A percentile compares a stretch with the other conserved stretches of the same genome.
These are phyloP conservation scores for Pythium apleroticum DNA, from an alignment of 352 stramenopile species.

Conservation along the genomic window DNA sequence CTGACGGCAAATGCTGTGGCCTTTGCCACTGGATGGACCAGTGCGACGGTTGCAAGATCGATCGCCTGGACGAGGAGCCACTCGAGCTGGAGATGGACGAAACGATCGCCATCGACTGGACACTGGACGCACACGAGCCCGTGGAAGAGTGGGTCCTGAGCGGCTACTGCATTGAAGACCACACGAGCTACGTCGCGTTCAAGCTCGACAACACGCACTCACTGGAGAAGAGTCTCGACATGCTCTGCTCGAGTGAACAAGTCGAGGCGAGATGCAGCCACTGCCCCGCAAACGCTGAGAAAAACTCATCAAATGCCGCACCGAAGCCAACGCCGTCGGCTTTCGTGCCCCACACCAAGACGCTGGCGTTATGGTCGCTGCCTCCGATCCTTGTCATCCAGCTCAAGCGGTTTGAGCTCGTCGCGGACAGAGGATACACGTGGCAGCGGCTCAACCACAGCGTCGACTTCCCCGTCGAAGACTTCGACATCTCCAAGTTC, in stretches of 20 bases:
- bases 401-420: constrained; percentile 63
- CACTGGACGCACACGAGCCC: constrained; percentile 22
- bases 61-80: constrained; percentile 28
- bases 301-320: neutral
- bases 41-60: constrained; percentile 55
- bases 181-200: constrained; percentile 42
- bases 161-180: constrained; percentile 29
- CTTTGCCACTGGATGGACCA: constrained; percentile 53
- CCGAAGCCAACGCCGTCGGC: constrained; percentile 29
- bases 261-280: constrained; percentile 45
- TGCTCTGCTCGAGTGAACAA: constrained; percentile 45
- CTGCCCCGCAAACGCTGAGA: constrained; percentile 51
- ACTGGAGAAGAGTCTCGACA: constrained; percentile 43
- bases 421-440: constrained; percentile 60
- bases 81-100: constrained; percentile 46
- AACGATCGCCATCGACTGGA: constrained; percentile 72
- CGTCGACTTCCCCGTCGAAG: constrained; percentile 91
- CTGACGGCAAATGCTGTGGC: constrained; percentile 44
- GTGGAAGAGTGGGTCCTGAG: constrained; percentile 28
- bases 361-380: constrained; percentile 49
- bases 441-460: constrained; percentile 83
- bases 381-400: constrained; percentile 62
- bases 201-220: constrained; percentile 29
- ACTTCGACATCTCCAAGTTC: constrained; percentile 73
- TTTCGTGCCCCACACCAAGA: constrained; percentile 48